phyloP scores from a whole-genome alignment of 257 asterid species.

The Nicotiana obtusifolia region DNA sequence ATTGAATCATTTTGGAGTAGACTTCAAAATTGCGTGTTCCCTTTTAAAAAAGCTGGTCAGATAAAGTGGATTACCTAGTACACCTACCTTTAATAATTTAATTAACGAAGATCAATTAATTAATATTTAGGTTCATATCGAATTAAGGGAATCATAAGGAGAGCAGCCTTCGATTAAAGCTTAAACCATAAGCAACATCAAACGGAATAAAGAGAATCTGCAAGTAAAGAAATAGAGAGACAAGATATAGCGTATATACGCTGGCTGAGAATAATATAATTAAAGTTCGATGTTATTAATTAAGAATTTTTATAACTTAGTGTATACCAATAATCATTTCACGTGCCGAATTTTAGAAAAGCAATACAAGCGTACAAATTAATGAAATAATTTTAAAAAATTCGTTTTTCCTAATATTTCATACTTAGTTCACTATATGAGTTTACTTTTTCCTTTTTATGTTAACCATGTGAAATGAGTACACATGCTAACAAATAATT shows the following conservation, averaged over 20 bases:
- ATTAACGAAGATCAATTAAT: background rate
- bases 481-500: background rate
- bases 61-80: conserved; percentile 9
- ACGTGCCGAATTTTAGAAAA: background rate
- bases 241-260: background rate
- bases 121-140: background rate
- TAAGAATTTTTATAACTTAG: background rate
- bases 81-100: background rate
- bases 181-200: conserved; percentile 8
- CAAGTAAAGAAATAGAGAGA: background rate
- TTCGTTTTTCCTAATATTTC: background rate
- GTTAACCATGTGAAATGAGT: background rate
- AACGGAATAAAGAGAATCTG: conserved; percentile 8
- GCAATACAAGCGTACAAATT: background rate
- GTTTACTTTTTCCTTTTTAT: background rate
- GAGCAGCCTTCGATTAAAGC: background rate
- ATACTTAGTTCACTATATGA: background rate
- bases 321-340: background rate
- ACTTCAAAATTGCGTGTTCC: conserved; percentile 8
- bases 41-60: background rate
- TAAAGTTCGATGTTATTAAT: background rate
- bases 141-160: background rate
- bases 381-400: background rate
- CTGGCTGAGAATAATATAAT: background rate
- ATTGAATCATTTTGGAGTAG: background rate